Percentiles rank a stretch among this genome's conserved stretches.
phyloP scores from a whole-genome alignment of 345 rosid genomes.

The Moricandia arvensis region DNA sequence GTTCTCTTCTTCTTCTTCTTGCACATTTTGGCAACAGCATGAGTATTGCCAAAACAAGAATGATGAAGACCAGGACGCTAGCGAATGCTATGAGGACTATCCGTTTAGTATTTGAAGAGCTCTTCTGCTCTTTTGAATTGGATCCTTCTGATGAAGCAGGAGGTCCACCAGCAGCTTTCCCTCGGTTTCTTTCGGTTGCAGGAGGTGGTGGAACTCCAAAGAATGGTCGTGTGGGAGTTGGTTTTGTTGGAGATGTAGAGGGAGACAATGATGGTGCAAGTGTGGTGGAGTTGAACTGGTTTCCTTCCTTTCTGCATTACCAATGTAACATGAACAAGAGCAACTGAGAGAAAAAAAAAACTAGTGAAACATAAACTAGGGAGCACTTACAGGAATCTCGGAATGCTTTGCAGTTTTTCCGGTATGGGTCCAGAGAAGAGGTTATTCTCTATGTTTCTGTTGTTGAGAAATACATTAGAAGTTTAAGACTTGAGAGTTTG shows the following conservation, averaged over 20 bases:
- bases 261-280: slow-evolving; percentile 55
- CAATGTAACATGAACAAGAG: slow-evolving; percentile 11
- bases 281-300: slow-evolving; percentile 58
- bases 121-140: slow-evolving; percentile 32
- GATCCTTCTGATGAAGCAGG: slow-evolving; percentile 49
- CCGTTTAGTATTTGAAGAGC: slow-evolving; percentile 48
- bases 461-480: slow-evolving; percentile 13
- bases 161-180: slow-evolving; percentile 59
- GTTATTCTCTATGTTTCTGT: slow-evolving; percentile 92
- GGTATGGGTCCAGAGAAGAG: slow-evolving; percentile 90
- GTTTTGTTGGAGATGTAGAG: slow-evolving; percentile 45
- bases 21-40: slow-evolving; percentile 61
- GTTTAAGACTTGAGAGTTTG: background rate
- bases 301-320: slow-evolving; percentile 76
- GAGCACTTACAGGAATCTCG: slow-evolving; percentile 60
- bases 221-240: slow-evolving; percentile 42
- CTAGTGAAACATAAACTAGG: background rate
- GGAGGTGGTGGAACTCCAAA: slow-evolving; percentile 48
- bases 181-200: slow-evolving; percentile 46
- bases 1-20: slow-evolving; percentile 52
- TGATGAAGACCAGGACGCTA: slow-evolving; percentile 49
- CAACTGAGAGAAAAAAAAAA: background rate
- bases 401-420: slow-evolving; percentile 63
- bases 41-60: slow-evolving; percentile 53
- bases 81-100: slow-evolving; percentile 79